Evolutionary conservation across 2,329 filamentous ascomycete species (phyloP), one percentile per base, ranked within the genome.

Genomic region (Tolypocladium ophioglossoides): DNA sequence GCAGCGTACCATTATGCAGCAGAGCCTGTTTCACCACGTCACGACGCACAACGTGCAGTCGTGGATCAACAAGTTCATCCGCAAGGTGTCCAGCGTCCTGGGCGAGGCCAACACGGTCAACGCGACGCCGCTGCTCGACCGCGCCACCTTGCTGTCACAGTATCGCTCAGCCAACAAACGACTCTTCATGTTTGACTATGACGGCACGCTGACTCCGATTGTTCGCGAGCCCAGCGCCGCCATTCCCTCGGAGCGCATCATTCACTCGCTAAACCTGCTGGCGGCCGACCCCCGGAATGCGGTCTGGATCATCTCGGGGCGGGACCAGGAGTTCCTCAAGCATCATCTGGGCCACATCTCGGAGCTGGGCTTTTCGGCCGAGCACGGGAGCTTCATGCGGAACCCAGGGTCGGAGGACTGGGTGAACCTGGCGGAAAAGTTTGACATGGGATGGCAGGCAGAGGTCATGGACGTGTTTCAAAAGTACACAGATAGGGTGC

Each of bases 131-230:
- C 78, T 86, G 2, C 81, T 97, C 22, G 91, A 97, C 66, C 84
- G 85, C 38, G 77, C 83, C 4, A 77, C 83, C 58, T 72, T 96
- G 60, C 75, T 95, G 39, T 74, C 78, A 53, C 85, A 85, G 56
- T 97, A 96, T 70, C 82, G 84, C 56, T 75, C 79, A 40, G 84
- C 90, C 4, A 80, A 80, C 58, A 89, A 88, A 71, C 84, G 94
- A 12, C 77, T 99, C 3, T 96, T 97, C 75, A 92, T 99, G 89
- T 96, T 97, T 67, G 94, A 99, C 72, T 99, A 99, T 65, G 94
- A 99, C 68, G 94, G 94, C 50, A 99, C 94, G 0, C 79, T 99
- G 53, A 97, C 94, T 4, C 89, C 91, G 0, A 97, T 99, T 63
- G 94, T 97, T 54, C 86, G 87, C 62, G 91, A 97, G 64, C 94